These are phyloP conservation scores for Fusarium compactum DNA, from an alignment of 2,329 filamentous ascomycete species.

Conservation along the genomic window DNA sequence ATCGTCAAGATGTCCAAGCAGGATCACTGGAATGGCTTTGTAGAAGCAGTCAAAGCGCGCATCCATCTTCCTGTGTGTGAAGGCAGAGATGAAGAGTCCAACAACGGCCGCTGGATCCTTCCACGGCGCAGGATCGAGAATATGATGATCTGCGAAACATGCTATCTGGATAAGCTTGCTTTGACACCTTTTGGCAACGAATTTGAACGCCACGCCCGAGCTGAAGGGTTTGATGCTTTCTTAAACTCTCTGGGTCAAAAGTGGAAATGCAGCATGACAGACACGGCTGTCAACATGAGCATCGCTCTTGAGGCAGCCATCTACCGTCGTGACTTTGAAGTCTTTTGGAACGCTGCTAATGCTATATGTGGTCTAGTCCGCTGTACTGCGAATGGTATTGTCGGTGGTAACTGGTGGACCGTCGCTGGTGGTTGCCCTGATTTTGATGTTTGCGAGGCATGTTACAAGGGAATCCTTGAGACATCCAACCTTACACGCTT, in stretches of 20 bases:
- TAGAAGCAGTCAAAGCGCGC: conserved; percentile 38
- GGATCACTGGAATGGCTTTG: conserved; percentile 51
- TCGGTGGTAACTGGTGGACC: conserved; percentile 53
- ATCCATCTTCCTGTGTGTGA: conserved; percentile 48
- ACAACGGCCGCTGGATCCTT: conserved; percentile 46
- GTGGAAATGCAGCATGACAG: conserved; percentile 46
- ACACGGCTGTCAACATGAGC: conserved; percentile 37
- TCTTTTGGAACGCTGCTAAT: conserved; percentile 47
- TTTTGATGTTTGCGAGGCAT: conserved; percentile 52
- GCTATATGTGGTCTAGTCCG: conserved; percentile 39
- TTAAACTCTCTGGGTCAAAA: conserved; percentile 37
- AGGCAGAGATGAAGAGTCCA: conserved; percentile 40
- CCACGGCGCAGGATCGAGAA: conserved; percentile 42
- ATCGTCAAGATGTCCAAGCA: conserved; percentile 34
- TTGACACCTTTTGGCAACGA: conserved; percentile 47
- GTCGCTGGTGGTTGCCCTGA: conserved; percentile 40
- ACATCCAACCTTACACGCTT: conserved; percentile 46
- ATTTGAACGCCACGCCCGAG: conserved; percentile 43
- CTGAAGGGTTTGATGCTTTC: conserved; percentile 41
- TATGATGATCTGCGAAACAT: conserved; percentile 51
- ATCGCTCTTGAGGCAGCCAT: conserved; percentile 47
- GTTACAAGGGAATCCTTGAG: conserved; percentile 48
- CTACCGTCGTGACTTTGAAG: conserved; percentile 42
- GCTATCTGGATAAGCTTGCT: conserved; percentile 52
- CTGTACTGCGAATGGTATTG: conserved; percentile 48